Conservation (phyloP, 140 eudicot genomes). For the Flaveria floridana region DNA sequence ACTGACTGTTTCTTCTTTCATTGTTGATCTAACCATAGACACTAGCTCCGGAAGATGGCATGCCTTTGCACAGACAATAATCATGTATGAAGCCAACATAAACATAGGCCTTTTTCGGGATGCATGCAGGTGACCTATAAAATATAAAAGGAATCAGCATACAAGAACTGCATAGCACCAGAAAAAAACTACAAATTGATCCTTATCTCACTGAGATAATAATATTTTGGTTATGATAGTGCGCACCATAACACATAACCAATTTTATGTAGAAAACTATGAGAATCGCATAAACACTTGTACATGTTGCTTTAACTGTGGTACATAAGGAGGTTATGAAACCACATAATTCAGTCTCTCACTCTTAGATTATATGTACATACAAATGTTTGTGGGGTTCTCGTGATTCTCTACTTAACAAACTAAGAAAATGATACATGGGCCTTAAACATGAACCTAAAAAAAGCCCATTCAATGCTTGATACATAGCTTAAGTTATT, state of each 20-base stretch:
- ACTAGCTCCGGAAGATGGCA: conserved; percentile 58
- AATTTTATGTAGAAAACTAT: not conserved
- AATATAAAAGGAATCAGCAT: conserved; percentile 3
- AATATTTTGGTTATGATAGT: not conserved
- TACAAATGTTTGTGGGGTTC: not conserved
- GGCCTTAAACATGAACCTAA: not conserved
- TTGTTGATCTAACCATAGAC: conserved; percentile 56
- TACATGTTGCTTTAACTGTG: not conserved
- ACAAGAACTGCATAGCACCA: not conserved
- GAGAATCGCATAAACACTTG: not conserved
- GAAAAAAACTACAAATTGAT: not conserved
- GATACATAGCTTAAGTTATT: not conserved
- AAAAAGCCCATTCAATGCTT: not conserved
- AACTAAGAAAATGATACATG: not conserved
- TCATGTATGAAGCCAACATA: conserved; percentile 64
- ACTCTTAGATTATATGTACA: not conserved
- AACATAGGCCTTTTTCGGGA: conserved; percentile 71
- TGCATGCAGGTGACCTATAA: conserved; percentile 61
- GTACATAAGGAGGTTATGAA: not conserved
- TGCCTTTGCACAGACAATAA: conserved; percentile 61
- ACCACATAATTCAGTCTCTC: not conserved
- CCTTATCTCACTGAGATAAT: not conserved
- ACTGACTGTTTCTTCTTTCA: conserved; percentile 56
- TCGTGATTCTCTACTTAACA: not conserved
- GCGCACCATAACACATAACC: not conserved